Evolutionary conservation across 2,329 filamentous ascomycete species (phyloP).

Genomic region (Penicillium sp.): DNA sequence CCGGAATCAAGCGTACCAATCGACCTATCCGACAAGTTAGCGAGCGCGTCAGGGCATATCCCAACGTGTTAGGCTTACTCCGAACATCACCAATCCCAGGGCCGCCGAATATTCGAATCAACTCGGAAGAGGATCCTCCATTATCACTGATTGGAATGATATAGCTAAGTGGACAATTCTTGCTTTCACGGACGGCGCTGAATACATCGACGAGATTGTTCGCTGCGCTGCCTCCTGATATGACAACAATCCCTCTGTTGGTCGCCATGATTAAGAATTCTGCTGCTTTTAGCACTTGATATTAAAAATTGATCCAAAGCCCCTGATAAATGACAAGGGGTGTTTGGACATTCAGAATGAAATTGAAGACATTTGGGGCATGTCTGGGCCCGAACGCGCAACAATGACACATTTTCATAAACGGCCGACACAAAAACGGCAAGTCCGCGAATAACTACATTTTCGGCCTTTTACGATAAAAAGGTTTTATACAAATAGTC

Average conservation of each 20-base stretch:
- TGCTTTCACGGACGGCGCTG: conserved; percentile 61
- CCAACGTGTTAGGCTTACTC: conserved; percentile 49
- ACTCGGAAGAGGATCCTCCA: conserved; percentile 86
- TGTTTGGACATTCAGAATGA: background rate
- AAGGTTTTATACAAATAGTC: background rate
- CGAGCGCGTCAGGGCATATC: background rate
- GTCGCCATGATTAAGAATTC: conserved; percentile 5
- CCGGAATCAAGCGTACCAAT: conserved; percentile 84
- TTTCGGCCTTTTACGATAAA: background rate
- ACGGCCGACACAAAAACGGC: background rate
- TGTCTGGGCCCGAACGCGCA: conserved; percentile 2
- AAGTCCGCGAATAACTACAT: background rate
- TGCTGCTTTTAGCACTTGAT: background rate
- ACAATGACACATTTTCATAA: conserved; percentile 4
- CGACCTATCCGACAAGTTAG: conserved; percentile 58
- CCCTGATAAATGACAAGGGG: too few species aligned
- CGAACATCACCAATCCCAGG: conserved; percentile 79
- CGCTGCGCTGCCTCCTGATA: conserved; percentile 90
- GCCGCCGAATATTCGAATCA: conserved; percentile 91
- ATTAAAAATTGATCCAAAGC: background rate
- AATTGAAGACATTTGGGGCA: background rate
- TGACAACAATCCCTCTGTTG: conserved; percentile 69
- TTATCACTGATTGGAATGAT: conserved; percentile 96
- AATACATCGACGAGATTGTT: conserved; percentile 94
- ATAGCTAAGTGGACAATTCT: conserved; percentile 69